Conservation (phyloP, 768 basidiomycete species). For the Daedaleopsis sinensis region DNA sequence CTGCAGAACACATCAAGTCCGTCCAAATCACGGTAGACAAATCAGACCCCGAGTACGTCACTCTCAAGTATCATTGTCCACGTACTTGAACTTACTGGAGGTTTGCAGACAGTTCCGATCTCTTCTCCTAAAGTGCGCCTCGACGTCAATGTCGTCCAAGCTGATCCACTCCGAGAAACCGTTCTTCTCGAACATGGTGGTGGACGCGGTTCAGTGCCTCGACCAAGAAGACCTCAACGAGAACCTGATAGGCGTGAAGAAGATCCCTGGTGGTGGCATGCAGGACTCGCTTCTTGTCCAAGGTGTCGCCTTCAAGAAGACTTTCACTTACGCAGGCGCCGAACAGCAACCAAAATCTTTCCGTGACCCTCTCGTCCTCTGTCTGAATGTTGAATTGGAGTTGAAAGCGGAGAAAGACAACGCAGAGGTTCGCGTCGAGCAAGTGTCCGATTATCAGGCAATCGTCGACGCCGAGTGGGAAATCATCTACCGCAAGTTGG, state of each 20-base stretch:
- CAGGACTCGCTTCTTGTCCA: conserved; percentile 89
- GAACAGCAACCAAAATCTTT: conserved; percentile 98
- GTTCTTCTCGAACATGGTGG: conserved; percentile 99
- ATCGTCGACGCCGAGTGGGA: conserved; percentile 99
- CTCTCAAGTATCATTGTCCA: neutral
- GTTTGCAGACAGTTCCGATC: conserved; percentile 82
- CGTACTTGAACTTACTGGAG: neutral
- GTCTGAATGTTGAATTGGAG: conserved; percentile 97
- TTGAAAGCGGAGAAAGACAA: conserved; percentile 99
- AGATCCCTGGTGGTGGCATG: conserved; percentile 96
- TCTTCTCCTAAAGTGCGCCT: conserved; percentile 93
- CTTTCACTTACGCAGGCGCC: conserved; percentile 98
- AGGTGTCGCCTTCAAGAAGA: conserved; percentile 99
- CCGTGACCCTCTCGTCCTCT: conserved; percentile 84
- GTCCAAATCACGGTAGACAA: conserved; percentile 91
- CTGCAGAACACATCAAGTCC: conserved; percentile 82
- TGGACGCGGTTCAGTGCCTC: conserved; percentile 91
- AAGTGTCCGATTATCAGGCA: conserved; percentile 97
- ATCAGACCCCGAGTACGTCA: conserved; percentile 83
- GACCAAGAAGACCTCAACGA: conserved; percentile 96
- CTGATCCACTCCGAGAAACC: conserved; percentile 98
- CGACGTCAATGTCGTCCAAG: conserved; percentile 99
- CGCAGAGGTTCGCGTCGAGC: conserved; percentile 96
- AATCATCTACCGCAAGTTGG: conserved; percentile 96
- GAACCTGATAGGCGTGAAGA: conserved; percentile 95